Evolutionary conservation across 495 filamentous ascomycete genomes (phyloP).

Genomic region (Aspergillus campestris): DNA sequence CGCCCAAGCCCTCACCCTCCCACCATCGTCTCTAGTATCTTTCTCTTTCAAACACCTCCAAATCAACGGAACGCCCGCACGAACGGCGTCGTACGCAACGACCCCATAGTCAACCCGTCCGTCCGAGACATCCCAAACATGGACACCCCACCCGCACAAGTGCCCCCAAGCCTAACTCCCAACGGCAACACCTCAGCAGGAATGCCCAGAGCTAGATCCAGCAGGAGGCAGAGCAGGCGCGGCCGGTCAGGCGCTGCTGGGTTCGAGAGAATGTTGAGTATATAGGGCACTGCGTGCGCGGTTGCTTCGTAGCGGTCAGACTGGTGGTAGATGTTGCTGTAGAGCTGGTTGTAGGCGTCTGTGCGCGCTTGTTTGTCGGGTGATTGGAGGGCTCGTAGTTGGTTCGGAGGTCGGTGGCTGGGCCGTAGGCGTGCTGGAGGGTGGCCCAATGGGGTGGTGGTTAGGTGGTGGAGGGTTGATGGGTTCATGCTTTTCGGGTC

Average conservation of each 20-base stretch:
- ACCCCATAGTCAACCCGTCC: neutral
- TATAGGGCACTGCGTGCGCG: neutral
- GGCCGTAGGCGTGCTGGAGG: neutral
- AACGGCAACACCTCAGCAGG: neutral
- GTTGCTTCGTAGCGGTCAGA: neutral
- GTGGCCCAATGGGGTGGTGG: neutral
- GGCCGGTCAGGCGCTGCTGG: neutral
- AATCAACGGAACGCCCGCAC: neutral
- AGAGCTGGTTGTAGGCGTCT: neutral
- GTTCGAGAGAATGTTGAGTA: neutral
- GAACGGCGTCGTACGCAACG: neutral
- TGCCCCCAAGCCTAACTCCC: neutral
- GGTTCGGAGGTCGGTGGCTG: neutral
- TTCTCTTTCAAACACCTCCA: neutral
- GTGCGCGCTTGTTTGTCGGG: neutral
- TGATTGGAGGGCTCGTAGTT: neutral
- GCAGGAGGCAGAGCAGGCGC: neutral
- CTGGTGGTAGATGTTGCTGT: slow-evolving; percentile 1
- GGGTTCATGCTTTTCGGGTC: too few species aligned
- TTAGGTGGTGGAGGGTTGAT: too few species aligned
- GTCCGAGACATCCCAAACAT: neutral
- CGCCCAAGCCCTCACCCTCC: neutral
- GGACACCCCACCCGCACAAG: too few species aligned
- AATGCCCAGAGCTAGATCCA: neutral
- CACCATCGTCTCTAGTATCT: neutral